Conservation (phyloP, 2,329 filamentous ascomycete genomes). For the Beauveria brongniartii region DNA sequence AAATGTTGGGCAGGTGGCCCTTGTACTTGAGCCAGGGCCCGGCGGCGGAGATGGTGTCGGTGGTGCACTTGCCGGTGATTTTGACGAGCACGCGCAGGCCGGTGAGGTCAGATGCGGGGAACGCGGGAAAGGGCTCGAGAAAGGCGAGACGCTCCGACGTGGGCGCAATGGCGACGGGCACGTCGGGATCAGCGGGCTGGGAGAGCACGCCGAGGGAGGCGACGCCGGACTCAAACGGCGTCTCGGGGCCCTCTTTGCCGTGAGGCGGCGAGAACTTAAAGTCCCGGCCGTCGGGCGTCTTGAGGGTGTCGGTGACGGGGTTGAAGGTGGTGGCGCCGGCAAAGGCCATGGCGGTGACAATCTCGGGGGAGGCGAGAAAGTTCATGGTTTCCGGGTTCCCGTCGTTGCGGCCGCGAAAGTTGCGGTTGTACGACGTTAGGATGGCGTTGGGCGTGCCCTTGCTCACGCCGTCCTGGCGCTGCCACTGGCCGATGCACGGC, state of each 20-base stretch:
- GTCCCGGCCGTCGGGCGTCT: constrained; percentile 66
- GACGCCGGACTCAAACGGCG: constrained; percentile 71
- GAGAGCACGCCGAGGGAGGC: constrained; percentile 64
- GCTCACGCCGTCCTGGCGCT: constrained; percentile 72
- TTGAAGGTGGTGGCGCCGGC: constrained; percentile 92
- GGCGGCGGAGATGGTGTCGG: constrained; percentile 94
- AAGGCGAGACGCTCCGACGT: constrained; percentile 85
- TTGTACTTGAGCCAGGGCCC: constrained; percentile 99
- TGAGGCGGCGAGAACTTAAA: constrained; percentile 81
- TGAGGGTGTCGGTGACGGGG: constrained; percentile 78
- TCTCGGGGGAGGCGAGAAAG: constrained; percentile 92
- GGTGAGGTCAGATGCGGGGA: constrained; percentile 66
- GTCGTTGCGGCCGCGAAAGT: constrained; percentile 95
- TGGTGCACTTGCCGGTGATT: constrained; percentile 95
- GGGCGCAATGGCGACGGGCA: constrained; percentile 71
- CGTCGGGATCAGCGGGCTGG: constrained; percentile 60
- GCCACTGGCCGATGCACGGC: constrained; percentile 93
- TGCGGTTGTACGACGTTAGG: constrained; percentile 95
- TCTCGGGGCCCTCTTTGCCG: constrained; percentile 55
- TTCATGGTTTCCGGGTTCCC: constrained; percentile 97
- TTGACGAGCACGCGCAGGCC: constrained; percentile 87
- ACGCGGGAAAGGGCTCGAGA: constrained; percentile 81
- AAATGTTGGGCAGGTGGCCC: constrained; percentile 96
- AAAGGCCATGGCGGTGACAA: constrained; percentile 94
- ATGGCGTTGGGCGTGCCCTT: constrained; percentile 92